phyloP scores from a whole-genome alignment of 2,329 filamentous ascomycete species.

The Colletotrichum godetiae region DNA sequence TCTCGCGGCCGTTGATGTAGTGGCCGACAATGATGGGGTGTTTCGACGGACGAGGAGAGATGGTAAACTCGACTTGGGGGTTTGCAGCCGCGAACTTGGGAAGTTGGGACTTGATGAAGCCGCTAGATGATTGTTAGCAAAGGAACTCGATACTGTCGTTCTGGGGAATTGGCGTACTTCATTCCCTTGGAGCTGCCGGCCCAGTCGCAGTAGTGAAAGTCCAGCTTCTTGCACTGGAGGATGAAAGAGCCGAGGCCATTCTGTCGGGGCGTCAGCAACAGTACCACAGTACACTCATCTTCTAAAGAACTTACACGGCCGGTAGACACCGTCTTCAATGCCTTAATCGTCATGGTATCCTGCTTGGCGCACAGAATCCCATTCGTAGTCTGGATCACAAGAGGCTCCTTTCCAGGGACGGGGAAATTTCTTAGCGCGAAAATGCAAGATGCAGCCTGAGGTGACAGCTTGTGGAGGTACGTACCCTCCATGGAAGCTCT shows the following conservation, averaged over 20 bases:
- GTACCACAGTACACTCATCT: too few species aligned
- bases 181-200: slow-evolving; percentile 93
- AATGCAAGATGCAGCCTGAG: slow-evolving; percentile 12
- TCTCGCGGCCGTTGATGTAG: slow-evolving; percentile 91
- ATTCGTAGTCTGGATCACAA: slow-evolving; percentile 18
- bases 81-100: slow-evolving; percentile 82
- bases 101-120: slow-evolving; percentile 84
- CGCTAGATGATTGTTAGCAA: slow-evolving; percentile 60
- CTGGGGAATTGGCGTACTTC: slow-evolving; percentile 69
- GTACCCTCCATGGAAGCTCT: slow-evolving; percentile 1
- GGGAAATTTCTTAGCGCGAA: slow-evolving; percentile 35
- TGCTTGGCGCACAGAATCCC: slow-evolving; percentile 23
- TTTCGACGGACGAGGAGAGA: slow-evolving; percentile 89
- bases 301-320: slow-evolving; percentile 58
- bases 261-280: slow-evolving; percentile 55
- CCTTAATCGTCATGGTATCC: slow-evolving; percentile 63
- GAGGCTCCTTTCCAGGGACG: slow-evolving; percentile 10
- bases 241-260: slow-evolving; percentile 98
- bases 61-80: slow-evolving; percentile 89
- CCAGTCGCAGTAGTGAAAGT: slow-evolving; percentile 98
- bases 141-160: not conserved
- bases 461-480: slow-evolving; percentile 12
- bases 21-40: slow-evolving; percentile 90
- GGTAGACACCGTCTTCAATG: slow-evolving; percentile 62
- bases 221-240: slow-evolving; percentile 94